Base-by-base conservation (phyloP, 108 stramenopile species). In the Nannochloropsis salina region DNA sequence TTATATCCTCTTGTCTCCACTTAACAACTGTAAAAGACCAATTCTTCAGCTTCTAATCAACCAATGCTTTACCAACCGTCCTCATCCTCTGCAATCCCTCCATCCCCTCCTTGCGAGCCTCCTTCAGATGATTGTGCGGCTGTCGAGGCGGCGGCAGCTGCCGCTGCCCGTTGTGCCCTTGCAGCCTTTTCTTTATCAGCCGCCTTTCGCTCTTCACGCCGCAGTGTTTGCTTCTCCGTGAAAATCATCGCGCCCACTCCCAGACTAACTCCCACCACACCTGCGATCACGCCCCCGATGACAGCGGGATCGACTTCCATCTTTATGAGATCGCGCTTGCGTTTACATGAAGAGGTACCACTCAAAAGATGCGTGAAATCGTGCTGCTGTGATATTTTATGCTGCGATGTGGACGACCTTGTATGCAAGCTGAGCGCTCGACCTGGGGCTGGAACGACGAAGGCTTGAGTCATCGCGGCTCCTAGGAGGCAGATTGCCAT, bases 181-280 rank as follows among this genome's bases (percentile, higher is more conserved):
- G 6, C 61, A 2, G 61, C 61, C 8, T 74, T 74, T 15, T 15
- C 61, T 74, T 74, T 74, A 74, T 74, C 61, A 2, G 61, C 61
- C n/a, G 61, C 61, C 61, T 74, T 74, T 74, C 61, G 61, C n/a
- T 74, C 61, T n/a, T 74, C 61, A 3, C 61, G 61, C n/a, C 61
- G 61, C 61, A 74, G 20, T 3, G 61, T 74, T 74, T 74, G 61
- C 61, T 74, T 74, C 61, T 74, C 61, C n/a, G 61, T 74, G 61
- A 74, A 74, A 6, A 74, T 74, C 61, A 74, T 74, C 20, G 61
- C 61, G 8, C 61, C 61, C n/a, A 74, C 61, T n/a, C 61, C 61
- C 61, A 74, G 8, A 74, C 61, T 74, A 15, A 74, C 61, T 15
- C 61, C 61, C 4, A 74, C 61, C 4, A 74, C 61, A 74, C 61